A percentile compares a stretch with the other conserved stretches of the same genome.
Evolutionary conservation across 495 filamentous ascomycete genomes (phyloP).

Genomic region (Rostrohypoxylon terebratum): DNA sequence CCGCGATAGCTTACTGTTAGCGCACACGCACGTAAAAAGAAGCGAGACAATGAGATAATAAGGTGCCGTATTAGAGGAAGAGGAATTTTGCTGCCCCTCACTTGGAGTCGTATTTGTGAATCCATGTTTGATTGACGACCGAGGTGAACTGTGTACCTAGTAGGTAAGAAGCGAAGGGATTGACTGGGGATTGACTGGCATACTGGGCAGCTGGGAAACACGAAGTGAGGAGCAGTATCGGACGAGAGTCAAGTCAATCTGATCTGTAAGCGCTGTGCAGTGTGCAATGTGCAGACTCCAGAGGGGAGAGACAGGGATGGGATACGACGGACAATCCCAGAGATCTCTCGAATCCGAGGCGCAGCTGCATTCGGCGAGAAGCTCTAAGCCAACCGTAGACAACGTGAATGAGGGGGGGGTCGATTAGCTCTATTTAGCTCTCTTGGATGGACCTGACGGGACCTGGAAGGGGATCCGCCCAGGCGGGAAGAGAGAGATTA

Average conservation of each 20-base stretch:
- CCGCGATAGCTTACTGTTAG: slow-evolving; percentile 24
- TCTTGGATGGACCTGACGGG: slow-evolving; percentile 32
- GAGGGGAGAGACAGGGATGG: slow-evolving; percentile 20
- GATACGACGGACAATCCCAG: slow-evolving; percentile 21
- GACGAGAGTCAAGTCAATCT: slow-evolving; percentile 27
- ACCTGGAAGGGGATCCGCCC: slow-evolving; percentile 36
- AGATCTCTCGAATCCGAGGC: slow-evolving; percentile 30
- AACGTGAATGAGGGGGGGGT: slow-evolving; percentile 16
- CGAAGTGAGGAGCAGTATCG: slow-evolving; percentile 37
- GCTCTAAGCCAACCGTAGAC: slow-evolving; percentile 36
- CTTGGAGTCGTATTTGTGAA: slow-evolving; percentile 18
- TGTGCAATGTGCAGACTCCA: too few species aligned
- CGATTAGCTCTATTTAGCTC: slow-evolving; percentile 34
- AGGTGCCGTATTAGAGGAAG: slow-evolving; percentile 26
- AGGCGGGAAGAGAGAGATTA: slow-evolving; percentile 18
- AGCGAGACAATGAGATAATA: too few species aligned
- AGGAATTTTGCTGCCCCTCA: slow-evolving; percentile 18
- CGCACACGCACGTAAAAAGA: slow-evolving; percentile 11
- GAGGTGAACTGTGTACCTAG: not conserved
- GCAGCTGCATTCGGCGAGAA: slow-evolving; percentile 38
- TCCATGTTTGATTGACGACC: slow-evolving; percentile 30
- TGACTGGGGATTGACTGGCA: slow-evolving; percentile 7
- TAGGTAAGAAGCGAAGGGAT: slow-evolving; percentile 6
- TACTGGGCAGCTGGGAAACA: too few species aligned
- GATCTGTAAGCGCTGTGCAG: slow-evolving; percentile 39